Evolutionary conservation across 805 yeast species (phyloP).

Genomic region (Saturnispora mendoncae): DNA sequence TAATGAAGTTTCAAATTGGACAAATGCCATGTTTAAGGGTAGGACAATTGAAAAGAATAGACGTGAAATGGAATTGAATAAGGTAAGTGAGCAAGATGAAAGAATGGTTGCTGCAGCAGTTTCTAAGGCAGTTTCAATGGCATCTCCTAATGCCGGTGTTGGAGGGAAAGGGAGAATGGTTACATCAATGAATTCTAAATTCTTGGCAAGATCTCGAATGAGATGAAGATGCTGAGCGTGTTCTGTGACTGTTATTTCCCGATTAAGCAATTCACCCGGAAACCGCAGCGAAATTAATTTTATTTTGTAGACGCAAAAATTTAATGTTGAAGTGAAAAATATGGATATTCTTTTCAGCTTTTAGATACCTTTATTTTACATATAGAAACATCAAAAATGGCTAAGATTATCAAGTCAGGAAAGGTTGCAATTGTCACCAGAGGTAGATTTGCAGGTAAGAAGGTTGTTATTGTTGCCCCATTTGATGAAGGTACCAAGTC

Average conservation of each 20-base stretch:
- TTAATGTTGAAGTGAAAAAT: neutral
- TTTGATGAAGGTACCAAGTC: slow-evolving; percentile 98
- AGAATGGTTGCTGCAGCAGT: slow-evolving; percentile 32
- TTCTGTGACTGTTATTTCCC: neutral
- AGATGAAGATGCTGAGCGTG: slow-evolving; percentile 22
- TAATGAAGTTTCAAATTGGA: slow-evolving; percentile 48
- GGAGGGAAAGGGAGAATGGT: slow-evolving; percentile 21
- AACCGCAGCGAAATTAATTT: neutral
- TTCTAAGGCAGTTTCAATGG: slow-evolving; percentile 24
- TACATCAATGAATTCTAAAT: slow-evolving; percentile 52
- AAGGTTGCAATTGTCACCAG: slow-evolving; percentile 99
- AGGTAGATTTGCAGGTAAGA: slow-evolving; percentile 99
- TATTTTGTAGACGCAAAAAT: neutral
- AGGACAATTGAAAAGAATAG: slow-evolving; percentile 42
- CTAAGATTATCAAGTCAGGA: slow-evolving; percentile 99
- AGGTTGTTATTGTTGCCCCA: slow-evolving; percentile 97
- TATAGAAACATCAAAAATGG: slow-evolving; percentile 48
- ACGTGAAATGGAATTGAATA: slow-evolving; percentile 27
- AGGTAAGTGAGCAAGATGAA: slow-evolving; percentile 26
- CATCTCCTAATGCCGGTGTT: slow-evolving; percentile 14
- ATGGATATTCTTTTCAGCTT: neutral
- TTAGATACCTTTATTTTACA: neutral
- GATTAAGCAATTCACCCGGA: neutral
- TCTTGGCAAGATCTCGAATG: slow-evolving; percentile 48
- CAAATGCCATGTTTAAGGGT: slow-evolving; percentile 42